Evolutionary conservation across 345 rosid genomes (phyloP).

Genomic region (Eucalyptus victrix): DNA sequence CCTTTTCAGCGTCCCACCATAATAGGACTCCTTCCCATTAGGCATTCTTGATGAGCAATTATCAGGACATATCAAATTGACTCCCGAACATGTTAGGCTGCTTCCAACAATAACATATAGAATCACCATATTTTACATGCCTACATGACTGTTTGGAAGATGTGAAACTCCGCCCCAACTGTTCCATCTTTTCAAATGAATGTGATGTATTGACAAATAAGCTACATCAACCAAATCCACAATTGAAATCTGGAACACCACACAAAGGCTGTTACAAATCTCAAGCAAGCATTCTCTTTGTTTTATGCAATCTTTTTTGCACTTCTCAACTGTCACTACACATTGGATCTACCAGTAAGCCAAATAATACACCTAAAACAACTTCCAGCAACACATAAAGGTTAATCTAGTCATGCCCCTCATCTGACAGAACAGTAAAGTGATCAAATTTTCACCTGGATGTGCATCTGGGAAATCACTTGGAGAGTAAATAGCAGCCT

Average conservation of each 20-base stretch:
- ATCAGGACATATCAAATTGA: not conserved
- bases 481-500: constrained; percentile 39
- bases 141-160: not conserved
- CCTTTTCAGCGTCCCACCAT: not conserved
- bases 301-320: not conserved
- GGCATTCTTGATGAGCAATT: not conserved
- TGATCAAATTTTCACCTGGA: constrained; percentile 39
- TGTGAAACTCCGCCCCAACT: not conserved
- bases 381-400: constrained; percentile 31
- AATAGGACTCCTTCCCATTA: not conserved
- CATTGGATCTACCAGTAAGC: not conserved
- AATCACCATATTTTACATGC: not conserved
- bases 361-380: not conserved
- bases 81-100: not conserved
- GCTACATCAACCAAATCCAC: not conserved
- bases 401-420: not conserved
- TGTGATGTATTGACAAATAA: not conserved
- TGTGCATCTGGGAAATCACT: constrained; percentile 71
- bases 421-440: not conserved
- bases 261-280: not conserved
- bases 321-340: not conserved
- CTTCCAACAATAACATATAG: not conserved
- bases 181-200: not conserved
- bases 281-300: not conserved
- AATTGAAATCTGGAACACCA: not conserved